Conservation (phyloP, 23 red algal species). For the Gracilariopsis chorda region DNA sequence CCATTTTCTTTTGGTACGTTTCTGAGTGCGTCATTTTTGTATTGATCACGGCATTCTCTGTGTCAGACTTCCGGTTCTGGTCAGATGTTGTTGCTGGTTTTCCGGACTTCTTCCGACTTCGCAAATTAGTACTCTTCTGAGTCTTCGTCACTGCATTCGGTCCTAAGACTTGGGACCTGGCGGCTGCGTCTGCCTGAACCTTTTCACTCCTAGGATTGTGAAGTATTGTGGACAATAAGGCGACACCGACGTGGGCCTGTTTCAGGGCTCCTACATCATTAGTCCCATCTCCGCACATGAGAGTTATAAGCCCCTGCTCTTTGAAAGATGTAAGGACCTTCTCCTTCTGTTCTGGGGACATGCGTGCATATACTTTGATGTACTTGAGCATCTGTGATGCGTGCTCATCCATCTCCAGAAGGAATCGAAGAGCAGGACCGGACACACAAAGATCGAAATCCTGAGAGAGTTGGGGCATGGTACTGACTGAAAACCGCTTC, state of each 20-base stretch:
- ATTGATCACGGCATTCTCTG: not conserved
- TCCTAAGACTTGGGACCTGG: not conserved
- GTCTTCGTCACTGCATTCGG: not conserved
- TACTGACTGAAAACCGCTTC: slow-evolving; percentile 30
- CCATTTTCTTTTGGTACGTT: slow-evolving; percentile 39
- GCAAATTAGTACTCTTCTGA: slow-evolving; percentile 7
- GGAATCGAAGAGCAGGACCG: slow-evolving; percentile 71
- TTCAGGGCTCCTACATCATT: slow-evolving; percentile 99
- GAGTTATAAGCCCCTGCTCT: slow-evolving; percentile 71
- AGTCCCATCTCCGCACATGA: slow-evolving; percentile 99
- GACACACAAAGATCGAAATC: slow-evolving; percentile 88
- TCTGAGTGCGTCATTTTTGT: slow-evolving; percentile 39
- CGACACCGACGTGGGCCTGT: slow-evolving; percentile 97
- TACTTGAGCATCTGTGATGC: slow-evolving; percentile 39
- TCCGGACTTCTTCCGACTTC: slow-evolving; percentile 12
- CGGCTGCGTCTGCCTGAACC: not conserved
- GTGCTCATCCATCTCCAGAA: not conserved
- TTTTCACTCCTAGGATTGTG: not conserved
- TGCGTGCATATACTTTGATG: slow-evolving; percentile 91
- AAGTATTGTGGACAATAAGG: slow-evolving; percentile 64
- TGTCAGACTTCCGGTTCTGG: not conserved
- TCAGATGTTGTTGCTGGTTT: not conserved
- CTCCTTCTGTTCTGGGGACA: slow-evolving; percentile 93
- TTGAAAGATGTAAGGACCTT: slow-evolving; percentile 81
- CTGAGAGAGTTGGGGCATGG: slow-evolving; percentile 31